phyloP scores from a whole-genome alignment of 306 rosid species.

The Glycine tomentella region DNA sequence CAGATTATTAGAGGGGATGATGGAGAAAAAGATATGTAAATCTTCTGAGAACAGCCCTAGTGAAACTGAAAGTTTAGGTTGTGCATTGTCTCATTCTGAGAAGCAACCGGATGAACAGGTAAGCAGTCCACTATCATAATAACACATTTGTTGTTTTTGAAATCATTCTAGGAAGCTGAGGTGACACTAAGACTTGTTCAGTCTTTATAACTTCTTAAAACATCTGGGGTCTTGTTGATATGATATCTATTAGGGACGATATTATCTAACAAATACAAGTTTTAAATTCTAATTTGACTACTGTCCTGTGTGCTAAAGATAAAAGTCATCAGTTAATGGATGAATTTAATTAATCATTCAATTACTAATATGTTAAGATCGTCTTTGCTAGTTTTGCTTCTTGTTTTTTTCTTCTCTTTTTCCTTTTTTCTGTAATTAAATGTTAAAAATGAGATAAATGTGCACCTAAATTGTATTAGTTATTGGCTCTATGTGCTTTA shows the following conservation, averaged over 20 bases:
- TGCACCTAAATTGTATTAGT: too few relatives aligned
- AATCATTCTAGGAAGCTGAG: background rate
- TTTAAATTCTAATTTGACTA: background rate
- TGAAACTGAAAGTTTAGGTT: conserved; percentile 67
- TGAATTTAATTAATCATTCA: background rate
- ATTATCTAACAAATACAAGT: background rate
- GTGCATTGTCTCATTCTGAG: conserved; percentile 66
- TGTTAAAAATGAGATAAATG: too few relatives aligned
- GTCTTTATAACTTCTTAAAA: background rate
- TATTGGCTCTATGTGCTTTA: too few relatives aligned
- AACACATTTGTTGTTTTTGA: background rate
- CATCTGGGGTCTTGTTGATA: background rate
- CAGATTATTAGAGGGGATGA: conserved; percentile 42
- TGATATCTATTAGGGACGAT: background rate
- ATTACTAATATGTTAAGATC: background rate
- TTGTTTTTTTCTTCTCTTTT: too few relatives aligned
- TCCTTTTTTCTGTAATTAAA: too few relatives aligned
- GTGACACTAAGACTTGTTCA: background rate
- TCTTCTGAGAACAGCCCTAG: conserved; percentile 48
- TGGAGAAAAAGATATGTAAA: conserved; percentile 68
- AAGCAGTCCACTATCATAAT: conserved; percentile 17
- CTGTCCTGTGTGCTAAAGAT: background rate
- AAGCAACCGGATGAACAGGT: conserved; percentile 69
- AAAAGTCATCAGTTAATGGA: background rate
- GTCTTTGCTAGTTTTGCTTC: background rate